Base-by-base conservation (phyloP, 495 filamentous ascomycete genomes). In the Penicillium alfredii region DNA sequence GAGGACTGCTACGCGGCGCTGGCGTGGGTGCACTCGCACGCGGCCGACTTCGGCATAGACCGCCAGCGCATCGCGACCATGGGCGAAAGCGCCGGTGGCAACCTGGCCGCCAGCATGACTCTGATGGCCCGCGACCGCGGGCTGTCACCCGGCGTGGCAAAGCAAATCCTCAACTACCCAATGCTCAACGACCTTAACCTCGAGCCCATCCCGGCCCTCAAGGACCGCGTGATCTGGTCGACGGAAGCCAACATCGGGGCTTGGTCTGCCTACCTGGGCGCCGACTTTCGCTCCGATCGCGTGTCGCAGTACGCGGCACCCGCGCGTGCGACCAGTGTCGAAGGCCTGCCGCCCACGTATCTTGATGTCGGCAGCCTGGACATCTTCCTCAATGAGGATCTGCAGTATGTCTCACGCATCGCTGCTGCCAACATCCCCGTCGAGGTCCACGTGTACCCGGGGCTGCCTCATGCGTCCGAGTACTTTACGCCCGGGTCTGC, bases 31-130 rank as follows among this genome's bases (percentile, higher is more conserved):
- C 48, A 61, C 39, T 27, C 51, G 16, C 47, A 68, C 35, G 67
- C 69, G 3, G 46, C 35, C 0, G 29, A 55, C 37, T 49, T 73
- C 12, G 46, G 41, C 10, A 49, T 76, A 16, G 73, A 85, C 42
- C 77, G 76, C 0, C 43, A 61, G 6, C 73, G 78, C 28, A 72
- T 86, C 16, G 72, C 74, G 6, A 72, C 82, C 16, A 67, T 74
- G 38, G 78, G 81, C 22, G 73, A 72, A 4, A 78, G 72, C 3
- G 81, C 80, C 1, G 82, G 81, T 4, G 80, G 72, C 1, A 73
- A 59, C 37, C 42, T 72, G 10, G 60, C 70, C 0, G 60, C 71
- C 2, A 56, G 45, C 1, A 44, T 70, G 9, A 52, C 59, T 3
- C 39, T 74, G 18, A 44, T 70, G 41, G 69, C 66, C 9, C 55